Conservation (phyloP, 192 early-diverging fungal species). For the Entophlyctis luteolus region DNA sequence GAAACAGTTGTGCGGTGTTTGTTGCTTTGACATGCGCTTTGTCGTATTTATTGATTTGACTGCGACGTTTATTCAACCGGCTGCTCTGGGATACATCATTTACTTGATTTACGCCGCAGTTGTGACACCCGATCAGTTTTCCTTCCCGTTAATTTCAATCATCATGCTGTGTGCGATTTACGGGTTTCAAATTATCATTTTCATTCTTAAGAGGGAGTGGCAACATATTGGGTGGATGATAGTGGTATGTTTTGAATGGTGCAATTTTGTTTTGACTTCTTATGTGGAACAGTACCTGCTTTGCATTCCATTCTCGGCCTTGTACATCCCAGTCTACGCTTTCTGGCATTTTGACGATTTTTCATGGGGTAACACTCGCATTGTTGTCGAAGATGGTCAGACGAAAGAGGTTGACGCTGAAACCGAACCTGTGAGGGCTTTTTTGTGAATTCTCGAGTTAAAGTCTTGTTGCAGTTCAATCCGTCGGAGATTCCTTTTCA, state of each 20-base stretch:
- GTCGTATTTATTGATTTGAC: slow-evolving; percentile 91
- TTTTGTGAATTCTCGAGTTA: neutral
- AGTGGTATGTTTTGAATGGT: slow-evolving; percentile 49
- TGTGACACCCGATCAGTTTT: slow-evolving; percentile 53
- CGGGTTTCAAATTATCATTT: slow-evolving; percentile 83
- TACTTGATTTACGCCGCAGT: slow-evolving; percentile 68
- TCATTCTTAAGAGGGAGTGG: slow-evolving; percentile 65
- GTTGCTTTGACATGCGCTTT: slow-evolving; percentile 97
- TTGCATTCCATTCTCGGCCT: slow-evolving; percentile 87
- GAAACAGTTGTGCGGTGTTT: slow-evolving; percentile 88
- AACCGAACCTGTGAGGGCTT: slow-evolving; percentile 53
- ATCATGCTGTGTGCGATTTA: slow-evolving; percentile 48
- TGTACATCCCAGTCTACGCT: slow-evolving; percentile 87
- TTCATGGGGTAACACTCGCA: slow-evolving; percentile 97
- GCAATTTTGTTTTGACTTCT: slow-evolving; percentile 13
- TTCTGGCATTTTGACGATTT: slow-evolving; percentile 99
- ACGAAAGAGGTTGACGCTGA: slow-evolving; percentile 28
- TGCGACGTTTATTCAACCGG: slow-evolving; percentile 74
- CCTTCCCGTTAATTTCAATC: neutral
- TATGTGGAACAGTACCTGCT: slow-evolving; percentile 64
- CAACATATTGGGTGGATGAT: slow-evolving; percentile 79
- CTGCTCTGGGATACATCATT: slow-evolving; percentile 49
- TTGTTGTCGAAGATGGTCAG: slow-evolving; percentile 79
- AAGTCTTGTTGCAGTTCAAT: slow-evolving; percentile 57
- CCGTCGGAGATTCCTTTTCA: slow-evolving; percentile 74